Evolutionary conservation across 2,329 filamentous ascomycete genomes (phyloP).

Genomic region (Cladosporium sp.): DNA sequence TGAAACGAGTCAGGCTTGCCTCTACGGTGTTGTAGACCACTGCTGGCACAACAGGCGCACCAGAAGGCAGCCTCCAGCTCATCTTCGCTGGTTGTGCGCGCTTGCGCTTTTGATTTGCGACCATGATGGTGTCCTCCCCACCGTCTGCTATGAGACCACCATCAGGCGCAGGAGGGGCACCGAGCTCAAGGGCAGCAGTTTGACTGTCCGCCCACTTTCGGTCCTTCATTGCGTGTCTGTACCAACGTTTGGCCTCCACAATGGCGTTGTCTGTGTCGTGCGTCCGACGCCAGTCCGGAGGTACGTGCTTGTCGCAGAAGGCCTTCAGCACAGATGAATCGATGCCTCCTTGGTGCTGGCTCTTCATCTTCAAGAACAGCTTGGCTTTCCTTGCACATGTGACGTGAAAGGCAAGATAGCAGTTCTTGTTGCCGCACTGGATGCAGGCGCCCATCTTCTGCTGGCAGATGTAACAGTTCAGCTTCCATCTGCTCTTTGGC

Average conservation of each 20-base stretch:
- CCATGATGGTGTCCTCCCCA: slow-evolving; percentile 55
- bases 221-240: slow-evolving; percentile 84
- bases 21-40: slow-evolving; percentile 86
- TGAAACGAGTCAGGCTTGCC: slow-evolving; percentile 77
- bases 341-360: slow-evolving; percentile 76
- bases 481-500: slow-evolving; percentile 84
- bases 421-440: slow-evolving; percentile 96
- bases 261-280: slow-evolving; percentile 81
- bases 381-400: slow-evolving; percentile 88
- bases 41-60: slow-evolving; percentile 89
- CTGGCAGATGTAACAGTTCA: slow-evolving; percentile 90
- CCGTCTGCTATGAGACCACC: slow-evolving; percentile 47
- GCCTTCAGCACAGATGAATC: slow-evolving; percentile 86
- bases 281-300: slow-evolving; percentile 82
- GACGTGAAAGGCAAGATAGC: slow-evolving; percentile 95
- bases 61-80: slow-evolving; percentile 89
- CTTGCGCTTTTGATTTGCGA: slow-evolving; percentile 63
- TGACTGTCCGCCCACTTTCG: slow-evolving; percentile 92
- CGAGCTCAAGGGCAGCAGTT: slow-evolving; percentile 76
- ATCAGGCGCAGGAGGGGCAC: slow-evolving; percentile 60
- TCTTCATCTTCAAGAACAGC: slow-evolving; percentile 95
- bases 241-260: slow-evolving; percentile 81
- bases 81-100: slow-evolving; percentile 60
- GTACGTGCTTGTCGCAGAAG: slow-evolving; percentile 94
- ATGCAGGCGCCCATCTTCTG: slow-evolving; percentile 98